A percentile compares a stretch with the other conserved stretches of the same genome.
Conservation (phyloP, 495 filamentous ascomycete species). For the Hypoxylon lienhwacheense region DNA sequence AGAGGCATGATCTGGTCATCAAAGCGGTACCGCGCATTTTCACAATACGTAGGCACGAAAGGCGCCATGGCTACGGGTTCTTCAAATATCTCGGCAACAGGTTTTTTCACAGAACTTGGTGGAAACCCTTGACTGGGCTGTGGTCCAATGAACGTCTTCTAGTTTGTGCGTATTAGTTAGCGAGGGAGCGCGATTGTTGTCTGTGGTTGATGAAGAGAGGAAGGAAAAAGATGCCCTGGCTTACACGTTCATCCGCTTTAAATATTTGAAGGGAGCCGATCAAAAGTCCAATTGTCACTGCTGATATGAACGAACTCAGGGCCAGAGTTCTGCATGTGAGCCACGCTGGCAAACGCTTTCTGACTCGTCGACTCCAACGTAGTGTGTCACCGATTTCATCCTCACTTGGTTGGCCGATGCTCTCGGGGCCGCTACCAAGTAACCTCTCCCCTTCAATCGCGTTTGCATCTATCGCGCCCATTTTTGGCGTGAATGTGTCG, state of each 20-base stretch:
- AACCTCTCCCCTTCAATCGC: slow-evolving; percentile 40
- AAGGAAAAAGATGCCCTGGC: slow-evolving; percentile 14
- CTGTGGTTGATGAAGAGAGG: too few relatives aligned
- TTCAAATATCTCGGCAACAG: slow-evolving; percentile 8
- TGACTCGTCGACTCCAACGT: slow-evolving; percentile 41
- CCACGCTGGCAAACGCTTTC: slow-evolving; percentile 33
- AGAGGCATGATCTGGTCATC: slow-evolving; percentile 36
- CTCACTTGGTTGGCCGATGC: slow-evolving; percentile 42
- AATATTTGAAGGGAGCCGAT: slow-evolving; percentile 20
- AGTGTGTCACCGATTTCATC: slow-evolving; percentile 19
- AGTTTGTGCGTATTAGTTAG: slow-evolving; percentile 24
- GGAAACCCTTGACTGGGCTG: slow-evolving; percentile 12
- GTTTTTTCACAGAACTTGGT: slow-evolving; percentile 8
- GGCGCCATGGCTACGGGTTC: slow-evolving; percentile 12
- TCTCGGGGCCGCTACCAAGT: slow-evolving; percentile 44
- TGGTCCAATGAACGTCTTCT: slow-evolving; percentile 21
- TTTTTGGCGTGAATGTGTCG: slow-evolving; percentile 44
- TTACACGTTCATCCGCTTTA: slow-evolving; percentile 32
- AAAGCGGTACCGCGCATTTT: slow-evolving; percentile 35
- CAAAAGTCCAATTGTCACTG: slow-evolving; percentile 38
- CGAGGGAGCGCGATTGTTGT: background rate
- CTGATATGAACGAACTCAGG: slow-evolving; percentile 35
- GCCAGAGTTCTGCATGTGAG: slow-evolving; percentile 29
- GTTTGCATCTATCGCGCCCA: slow-evolving; percentile 41
- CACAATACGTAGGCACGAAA: slow-evolving; percentile 35